Evolutionary conservation across 1,284 basidiomycete genomes (phyloP).

Genomic region (Austroboletus rostrupii): DNA sequence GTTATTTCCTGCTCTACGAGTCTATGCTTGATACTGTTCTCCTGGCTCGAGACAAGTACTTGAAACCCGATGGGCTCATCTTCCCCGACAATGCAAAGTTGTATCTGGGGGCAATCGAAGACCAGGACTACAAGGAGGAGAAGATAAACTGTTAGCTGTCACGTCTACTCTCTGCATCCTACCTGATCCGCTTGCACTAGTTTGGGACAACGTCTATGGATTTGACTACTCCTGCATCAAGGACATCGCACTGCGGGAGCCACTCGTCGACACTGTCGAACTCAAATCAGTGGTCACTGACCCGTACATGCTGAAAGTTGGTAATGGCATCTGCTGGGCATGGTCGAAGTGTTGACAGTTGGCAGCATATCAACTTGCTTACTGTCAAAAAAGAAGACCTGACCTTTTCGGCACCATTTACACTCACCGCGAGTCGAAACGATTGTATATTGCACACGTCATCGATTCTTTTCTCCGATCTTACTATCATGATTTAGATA

Average conservation of each 20-base stretch:
- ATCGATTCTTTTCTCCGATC: neutral
- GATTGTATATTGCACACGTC: constrained; percentile 66
- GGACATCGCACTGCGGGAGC: constrained; percentile 95
- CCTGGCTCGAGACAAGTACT: constrained; percentile 94
- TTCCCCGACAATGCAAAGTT: constrained; percentile 96
- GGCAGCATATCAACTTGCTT: constrained; percentile 82
- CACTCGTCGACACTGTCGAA: constrained; percentile 97
- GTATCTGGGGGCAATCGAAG: constrained; percentile 96
- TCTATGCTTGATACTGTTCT: constrained; percentile 99
- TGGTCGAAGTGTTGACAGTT: constrained; percentile 7
- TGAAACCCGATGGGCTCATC: constrained; percentile 86
- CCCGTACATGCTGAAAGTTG: constrained; percentile 82
- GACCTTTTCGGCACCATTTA: constrained; percentile 80
- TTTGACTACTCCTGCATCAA: constrained; percentile 99
- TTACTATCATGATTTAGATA: constrained; percentile 49
- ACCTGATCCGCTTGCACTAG: constrained; percentile 38
- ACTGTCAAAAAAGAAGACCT: constrained; percentile 96
- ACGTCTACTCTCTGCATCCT: neutral
- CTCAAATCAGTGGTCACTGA: constrained; percentile 89
- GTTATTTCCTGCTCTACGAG: constrained; percentile 94
- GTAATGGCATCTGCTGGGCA: neutral
- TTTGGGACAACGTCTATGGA: constrained; percentile 99
- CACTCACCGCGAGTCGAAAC: constrained; percentile 80
- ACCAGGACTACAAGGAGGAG: constrained; percentile 99
- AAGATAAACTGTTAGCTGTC: constrained; percentile 86